Conservation (phyloP, 768 basidiomycete genomes). For the Pisolithus marmoratus region DNA sequence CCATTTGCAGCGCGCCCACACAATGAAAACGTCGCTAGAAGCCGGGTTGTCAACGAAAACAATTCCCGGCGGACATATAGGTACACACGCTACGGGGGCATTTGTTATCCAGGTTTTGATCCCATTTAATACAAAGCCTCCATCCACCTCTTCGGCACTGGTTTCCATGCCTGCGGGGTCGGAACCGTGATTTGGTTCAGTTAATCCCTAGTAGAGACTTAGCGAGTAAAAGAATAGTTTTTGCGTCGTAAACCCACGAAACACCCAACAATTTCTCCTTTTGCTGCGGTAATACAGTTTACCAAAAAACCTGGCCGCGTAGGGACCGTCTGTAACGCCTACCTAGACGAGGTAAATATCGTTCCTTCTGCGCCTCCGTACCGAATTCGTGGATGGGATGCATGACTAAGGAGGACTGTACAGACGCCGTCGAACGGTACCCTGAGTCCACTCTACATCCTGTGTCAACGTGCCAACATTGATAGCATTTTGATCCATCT, state of each 20-base stretch:
- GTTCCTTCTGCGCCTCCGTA: conserved; percentile 82
- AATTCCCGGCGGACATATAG: neutral
- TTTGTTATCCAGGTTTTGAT: conserved; percentile 99
- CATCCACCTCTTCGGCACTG: conserved; percentile 75
- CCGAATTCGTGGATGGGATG: conserved; percentile 90
- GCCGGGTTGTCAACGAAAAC: conserved; percentile 6
- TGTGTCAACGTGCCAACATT: neutral
- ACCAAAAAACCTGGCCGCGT: conserved; percentile 3
- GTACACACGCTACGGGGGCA: conserved; percentile 77
- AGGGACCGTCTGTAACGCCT: conserved; percentile 9
- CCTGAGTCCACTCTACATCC: conserved; percentile 83
- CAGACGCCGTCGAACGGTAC: conserved; percentile 90
- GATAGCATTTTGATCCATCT: conserved; percentile 5
- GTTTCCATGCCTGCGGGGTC: conserved; percentile 99
- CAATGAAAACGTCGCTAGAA: conserved; percentile 75
- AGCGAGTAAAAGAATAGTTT: neutral
- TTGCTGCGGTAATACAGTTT: conserved; percentile 40
- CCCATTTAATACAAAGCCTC: conserved; percentile 82
- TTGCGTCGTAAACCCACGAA: conserved; percentile 56
- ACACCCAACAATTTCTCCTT: conserved; percentile 84
- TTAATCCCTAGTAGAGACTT: conserved; percentile 61
- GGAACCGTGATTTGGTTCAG: conserved; percentile 95
- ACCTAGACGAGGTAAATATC: conserved; percentile 83
- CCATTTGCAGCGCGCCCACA: conserved; percentile 97
- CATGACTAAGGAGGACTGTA: conserved; percentile 96